These are phyloP conservation scores for Abelmoschus esculentus DNA, from an alignment of 345 rosid genomes.

Conservation along the genomic window DNA sequence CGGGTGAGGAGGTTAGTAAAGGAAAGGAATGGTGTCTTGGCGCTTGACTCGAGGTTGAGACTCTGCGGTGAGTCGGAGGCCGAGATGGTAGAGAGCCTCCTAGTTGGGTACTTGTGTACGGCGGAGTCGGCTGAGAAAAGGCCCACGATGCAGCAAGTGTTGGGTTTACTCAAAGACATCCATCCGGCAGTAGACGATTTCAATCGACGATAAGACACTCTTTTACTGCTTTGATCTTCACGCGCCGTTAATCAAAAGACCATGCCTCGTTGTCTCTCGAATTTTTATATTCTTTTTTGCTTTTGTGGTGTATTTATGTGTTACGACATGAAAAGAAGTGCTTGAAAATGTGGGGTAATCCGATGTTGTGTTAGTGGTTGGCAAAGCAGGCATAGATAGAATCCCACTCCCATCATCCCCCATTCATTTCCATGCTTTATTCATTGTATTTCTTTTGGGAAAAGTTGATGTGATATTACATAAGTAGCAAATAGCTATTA, in stretches of 20 bases:
- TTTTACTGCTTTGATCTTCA: too few relatives aligned
- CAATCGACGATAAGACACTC: too few relatives aligned
- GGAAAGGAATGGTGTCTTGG: constrained; percentile 55
- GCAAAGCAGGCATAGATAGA: constrained; percentile 16
- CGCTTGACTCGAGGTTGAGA: constrained; percentile 57
- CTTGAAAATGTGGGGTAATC: neutral
- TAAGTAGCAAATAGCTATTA: too few relatives aligned
- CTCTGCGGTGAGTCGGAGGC: constrained; percentile 41
- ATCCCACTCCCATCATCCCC: constrained; percentile 24
- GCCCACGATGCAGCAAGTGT: constrained; percentile 87
- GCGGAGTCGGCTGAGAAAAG: constrained; percentile 70
- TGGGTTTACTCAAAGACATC: constrained; percentile 79
- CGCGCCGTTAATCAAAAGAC: too few relatives aligned
- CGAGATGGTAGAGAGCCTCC: constrained; percentile 78
- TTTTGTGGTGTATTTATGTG: too few relatives aligned
- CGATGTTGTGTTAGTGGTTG: neutral
- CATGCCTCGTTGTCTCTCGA: too few relatives aligned
- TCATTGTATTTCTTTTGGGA: too few relatives aligned
- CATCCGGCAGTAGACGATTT: constrained; percentile 21
- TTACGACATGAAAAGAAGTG: neutral
- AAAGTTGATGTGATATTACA: too few relatives aligned
- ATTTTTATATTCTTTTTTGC: too few relatives aligned
- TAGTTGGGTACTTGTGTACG: constrained; percentile 75
- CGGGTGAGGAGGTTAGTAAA: constrained; percentile 57
- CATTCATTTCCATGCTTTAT: neutral